Evolutionary conservation across 257 asterid genomes (phyloP).

Genomic region (Cinchona pubescens): DNA sequence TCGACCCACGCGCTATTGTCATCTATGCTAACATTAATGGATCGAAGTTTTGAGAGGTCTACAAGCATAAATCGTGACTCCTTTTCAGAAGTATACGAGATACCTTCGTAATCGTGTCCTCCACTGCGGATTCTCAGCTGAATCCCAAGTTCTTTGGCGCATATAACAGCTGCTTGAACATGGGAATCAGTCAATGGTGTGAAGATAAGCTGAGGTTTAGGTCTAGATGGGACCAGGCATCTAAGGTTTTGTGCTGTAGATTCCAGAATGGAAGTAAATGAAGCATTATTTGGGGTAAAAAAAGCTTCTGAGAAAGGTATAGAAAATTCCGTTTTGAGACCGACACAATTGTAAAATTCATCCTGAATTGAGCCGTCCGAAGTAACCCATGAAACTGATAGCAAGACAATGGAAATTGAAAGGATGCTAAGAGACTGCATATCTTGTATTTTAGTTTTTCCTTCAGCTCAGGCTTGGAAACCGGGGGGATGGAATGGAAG

Average conservation of each 20-base stretch:
- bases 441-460: not conserved
- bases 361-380: not conserved
- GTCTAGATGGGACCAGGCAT: not conserved
- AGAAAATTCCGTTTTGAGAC: not conserved
- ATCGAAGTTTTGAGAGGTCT: constrained; percentile 3
- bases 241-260: not conserved
- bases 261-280: not conserved
- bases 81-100: not conserved
- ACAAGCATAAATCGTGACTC: not conserved
- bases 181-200: not conserved
- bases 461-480: not conserved
- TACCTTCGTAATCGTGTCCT: constrained; percentile 9
- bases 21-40: not conserved
- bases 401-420: not conserved
- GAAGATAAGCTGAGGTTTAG: not conserved
- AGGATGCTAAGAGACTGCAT: not conserved
- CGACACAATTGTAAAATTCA: not conserved
- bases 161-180: not conserved
- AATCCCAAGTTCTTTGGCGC: not conserved
- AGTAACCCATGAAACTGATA: not conserved
- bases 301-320: not conserved
- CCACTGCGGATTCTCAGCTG: constrained; percentile 1
- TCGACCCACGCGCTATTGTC: not conserved
- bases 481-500: too few relatives aligned
- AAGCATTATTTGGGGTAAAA: not conserved